Evolutionary conservation across 169 alveolate genomes (phyloP).

Genomic region (Plasmodium coatneyi): DNA sequence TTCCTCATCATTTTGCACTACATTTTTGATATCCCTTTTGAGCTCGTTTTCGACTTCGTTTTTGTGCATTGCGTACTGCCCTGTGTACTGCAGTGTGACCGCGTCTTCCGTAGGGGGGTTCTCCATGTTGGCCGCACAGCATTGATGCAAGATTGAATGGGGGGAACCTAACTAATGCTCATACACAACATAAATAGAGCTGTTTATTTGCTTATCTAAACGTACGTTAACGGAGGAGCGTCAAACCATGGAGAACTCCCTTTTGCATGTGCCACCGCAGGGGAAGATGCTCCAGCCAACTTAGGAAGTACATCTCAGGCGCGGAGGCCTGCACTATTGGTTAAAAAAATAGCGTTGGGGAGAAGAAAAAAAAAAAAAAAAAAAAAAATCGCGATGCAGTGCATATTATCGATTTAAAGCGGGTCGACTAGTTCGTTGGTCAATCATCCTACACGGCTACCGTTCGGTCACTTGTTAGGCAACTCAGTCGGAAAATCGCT

Average conservation of each 20-base stretch:
- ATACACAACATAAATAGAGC: not conserved
- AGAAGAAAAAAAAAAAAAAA: not conserved
- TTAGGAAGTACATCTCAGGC: not conserved
- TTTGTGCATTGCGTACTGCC: not conserved
- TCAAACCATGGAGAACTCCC: not conserved
- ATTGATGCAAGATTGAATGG: not conserved
- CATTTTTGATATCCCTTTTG: slow-evolving; percentile 18
- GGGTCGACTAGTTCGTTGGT: not conserved
- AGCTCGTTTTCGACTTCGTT: not conserved
- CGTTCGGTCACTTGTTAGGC: not conserved
- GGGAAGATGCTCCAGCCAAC: not conserved
- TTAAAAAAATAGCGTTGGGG: not conserved
- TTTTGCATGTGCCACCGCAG: not conserved
- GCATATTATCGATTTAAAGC: not conserved
- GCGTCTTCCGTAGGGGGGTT: slow-evolving; percentile 1
- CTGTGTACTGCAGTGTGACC: not conserved
- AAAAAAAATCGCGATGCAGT: not conserved
- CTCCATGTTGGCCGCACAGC: not conserved
- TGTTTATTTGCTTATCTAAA: not conserved
- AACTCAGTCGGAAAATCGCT: not conserved
- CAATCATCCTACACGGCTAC: not conserved
- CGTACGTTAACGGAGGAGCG: not conserved
- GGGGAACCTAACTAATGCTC: not conserved
- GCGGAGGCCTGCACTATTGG: not conserved
- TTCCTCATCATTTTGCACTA: slow-evolving; percentile 49